Evolutionary conservation across 805 yeast genomes (phyloP), one percentile per base, ranked within the genome.

Genomic region (Myxozyma melibiosi): DNA sequence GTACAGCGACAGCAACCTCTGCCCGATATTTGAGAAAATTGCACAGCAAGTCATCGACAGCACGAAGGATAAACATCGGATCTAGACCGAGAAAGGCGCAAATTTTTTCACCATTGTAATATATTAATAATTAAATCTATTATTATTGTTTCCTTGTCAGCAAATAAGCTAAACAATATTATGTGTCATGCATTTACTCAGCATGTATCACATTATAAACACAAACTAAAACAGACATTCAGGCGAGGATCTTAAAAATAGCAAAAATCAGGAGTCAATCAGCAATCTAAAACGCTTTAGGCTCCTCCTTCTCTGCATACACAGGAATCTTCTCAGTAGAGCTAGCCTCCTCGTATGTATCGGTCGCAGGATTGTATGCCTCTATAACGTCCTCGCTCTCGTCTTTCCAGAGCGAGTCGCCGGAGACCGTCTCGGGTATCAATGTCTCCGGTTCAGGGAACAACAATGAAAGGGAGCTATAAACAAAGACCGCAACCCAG

Each of bases 1-100:
- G 27, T 62, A 62, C 34, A 57, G 51, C 7, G 49, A 45, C 2
- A 53, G 51, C 34, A 58, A 54, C 18, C 44, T 62, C 11, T 57
- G 62, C 31, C 62, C 65, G 34, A 61, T 62, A n/a, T 62, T 62
- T 33, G 54, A 52, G 27, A 31, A 37, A 8, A 62, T 62, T 28
- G 43, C 64, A 11, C 43, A 52, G 24, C 50, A 55, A 20, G 46
- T 61, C 8, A 30, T 60, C 6, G 44, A 20, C 30, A 27, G 47
- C 18, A 53, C 56, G 33, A 16, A 39, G 47, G 39, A 53, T 16
- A 39, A 45, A 18, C 34, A 11, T 5, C 33, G 47, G 14, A 9
- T 41, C 3, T 42, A 48, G 14, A 30, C 33, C 11, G 22, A 8
- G 6, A 8, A 7, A n/a, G 8, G 22, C 14, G 22, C 14, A 14